Base-by-base conservation (phyloP, 169 alveolate species). In the Cryptosporidium xiaoi region DNA sequence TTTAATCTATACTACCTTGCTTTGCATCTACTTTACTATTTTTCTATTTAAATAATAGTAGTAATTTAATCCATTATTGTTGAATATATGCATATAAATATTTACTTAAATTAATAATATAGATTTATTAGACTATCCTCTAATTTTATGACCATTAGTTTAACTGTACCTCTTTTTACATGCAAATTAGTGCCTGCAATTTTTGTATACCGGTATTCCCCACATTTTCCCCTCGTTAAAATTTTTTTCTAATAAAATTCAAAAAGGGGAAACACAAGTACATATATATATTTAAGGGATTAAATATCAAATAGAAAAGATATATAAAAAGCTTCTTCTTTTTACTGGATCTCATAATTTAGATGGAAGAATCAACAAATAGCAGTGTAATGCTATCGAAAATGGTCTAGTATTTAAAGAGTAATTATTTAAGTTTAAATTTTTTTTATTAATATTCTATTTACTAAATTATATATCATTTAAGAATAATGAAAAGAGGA, bases 91-190 rank as follows among this genome's bases (percentile, higher is more conserved):
- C 29, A 53, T 53, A 65, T 51, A 53, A 34, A 50, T 69, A 64
- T 56, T 69, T 51, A 69, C 56, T 69, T 69, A 69, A 29, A 29
- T 50, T 8, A 20, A 50, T 29, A 51, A 51, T 69, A 69, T 69
- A 69, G 83, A 53, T 69, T 69, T 69, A 69, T 69, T 69, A 69
- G 83, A 69, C 66, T 69, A 69, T 64, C 83, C 67, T 51, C 36
- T 7, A 46, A 53, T 31, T 53, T 50, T 31, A 34, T 67, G 50
- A 27, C 53, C 53, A 48, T 67, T 40, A 65, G 12, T 65, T 65
- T 6, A 34, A 0, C 40, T 65, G 77, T 16, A 20, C 29, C 51
- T n/a, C 5, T 6, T 55, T 34, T 29, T 69, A 53, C 83, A 69
- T 69, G 83, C 83, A 69, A 69, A 31, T 53, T 69, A 53, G 56